A percentile compares a stretch with the other conserved stretches of the same genome.
Evolutionary conservation across 768 basidiomycete genomes (phyloP).

Genomic region (Mrakia blollopis): DNA sequence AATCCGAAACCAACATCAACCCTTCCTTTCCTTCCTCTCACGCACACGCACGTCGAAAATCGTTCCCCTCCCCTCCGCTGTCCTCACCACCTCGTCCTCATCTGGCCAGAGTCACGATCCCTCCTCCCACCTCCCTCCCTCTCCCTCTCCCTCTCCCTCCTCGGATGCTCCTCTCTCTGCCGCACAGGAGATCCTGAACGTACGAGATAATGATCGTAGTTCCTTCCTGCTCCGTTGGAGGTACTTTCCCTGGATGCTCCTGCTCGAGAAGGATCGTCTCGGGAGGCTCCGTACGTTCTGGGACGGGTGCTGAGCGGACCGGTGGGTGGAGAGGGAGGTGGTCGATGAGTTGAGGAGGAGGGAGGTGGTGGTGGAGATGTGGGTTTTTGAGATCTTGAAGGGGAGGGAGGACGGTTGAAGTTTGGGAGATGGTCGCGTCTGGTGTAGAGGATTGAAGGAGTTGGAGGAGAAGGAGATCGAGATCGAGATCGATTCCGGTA

Average conservation of each 20-base stretch:
- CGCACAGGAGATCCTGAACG: too few relatives aligned
- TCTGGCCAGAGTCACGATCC: background rate
- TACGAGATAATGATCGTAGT: background rate
- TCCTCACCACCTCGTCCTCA: background rate
- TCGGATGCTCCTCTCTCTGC: background rate
- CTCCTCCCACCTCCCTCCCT: background rate
- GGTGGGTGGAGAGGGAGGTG: background rate
- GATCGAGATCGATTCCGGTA: background rate
- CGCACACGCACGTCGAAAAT: too few relatives aligned
- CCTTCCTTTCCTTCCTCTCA: too few relatives aligned
- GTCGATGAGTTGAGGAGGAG: background rate
- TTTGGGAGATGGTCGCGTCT: background rate
- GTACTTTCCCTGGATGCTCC: background rate
- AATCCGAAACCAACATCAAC: too few relatives aligned
- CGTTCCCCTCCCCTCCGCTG: too few relatives aligned
- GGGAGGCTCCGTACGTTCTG: background rate
- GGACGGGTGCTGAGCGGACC: background rate
- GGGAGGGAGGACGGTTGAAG: background rate
- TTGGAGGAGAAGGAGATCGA: background rate
- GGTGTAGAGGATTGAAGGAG: background rate
- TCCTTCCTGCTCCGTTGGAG: background rate
- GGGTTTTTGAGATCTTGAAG: too few relatives aligned
- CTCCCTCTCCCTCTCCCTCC: background rate
- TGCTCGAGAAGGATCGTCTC: background rate
- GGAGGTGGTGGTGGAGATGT: too few relatives aligned